Conservation (phyloP, 805 yeast species). For the Diddensiella santjacobensis region DNA sequence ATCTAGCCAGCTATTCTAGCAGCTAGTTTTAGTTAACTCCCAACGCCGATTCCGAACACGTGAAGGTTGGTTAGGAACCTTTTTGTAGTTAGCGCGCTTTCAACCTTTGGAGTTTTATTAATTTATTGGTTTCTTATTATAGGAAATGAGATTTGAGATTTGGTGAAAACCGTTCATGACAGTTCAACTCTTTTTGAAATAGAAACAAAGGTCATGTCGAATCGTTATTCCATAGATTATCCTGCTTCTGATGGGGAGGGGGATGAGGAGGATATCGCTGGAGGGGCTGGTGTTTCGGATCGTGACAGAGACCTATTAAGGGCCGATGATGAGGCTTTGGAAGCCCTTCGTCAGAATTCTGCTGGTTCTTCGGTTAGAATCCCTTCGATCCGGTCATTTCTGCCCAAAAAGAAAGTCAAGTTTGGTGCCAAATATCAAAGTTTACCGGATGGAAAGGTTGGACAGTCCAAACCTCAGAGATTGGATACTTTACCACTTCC, state of each 20-base stretch:
- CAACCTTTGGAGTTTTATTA: not conserved
- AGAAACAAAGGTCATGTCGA: conserved; percentile 7
- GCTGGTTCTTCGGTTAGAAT: conserved; percentile 5
- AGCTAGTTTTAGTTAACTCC: too few species aligned
- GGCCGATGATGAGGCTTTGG: conserved; percentile 21
- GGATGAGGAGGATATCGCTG: conserved; percentile 22
- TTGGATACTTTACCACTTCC: not conserved
- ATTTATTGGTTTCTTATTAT: too few species aligned
- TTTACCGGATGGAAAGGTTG: conserved; percentile 5
- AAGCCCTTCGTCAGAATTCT: conserved; percentile 13
- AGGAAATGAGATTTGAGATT: too few species aligned
- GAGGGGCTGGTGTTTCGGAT: conserved; percentile 13
- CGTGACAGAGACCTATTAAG: conserved; percentile 21
- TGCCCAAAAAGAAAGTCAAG: conserved; percentile 18
- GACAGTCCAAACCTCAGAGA: not conserved
- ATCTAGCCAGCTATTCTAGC: too few species aligned
- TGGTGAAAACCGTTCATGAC: too few species aligned
- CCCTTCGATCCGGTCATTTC: conserved; percentile 8
- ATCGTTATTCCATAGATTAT: conserved; percentile 14
- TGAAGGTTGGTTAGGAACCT: not conserved
- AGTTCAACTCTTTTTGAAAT: too few species aligned
- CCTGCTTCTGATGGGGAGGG: conserved; percentile 14
- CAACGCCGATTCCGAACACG: too few species aligned
- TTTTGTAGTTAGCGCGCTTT: not conserved
- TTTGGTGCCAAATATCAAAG: conserved; percentile 6